Base-by-base conservation (phyloP, 192 early-diverging fungal species). In the Globomyces pollinis-pini region DNA sequence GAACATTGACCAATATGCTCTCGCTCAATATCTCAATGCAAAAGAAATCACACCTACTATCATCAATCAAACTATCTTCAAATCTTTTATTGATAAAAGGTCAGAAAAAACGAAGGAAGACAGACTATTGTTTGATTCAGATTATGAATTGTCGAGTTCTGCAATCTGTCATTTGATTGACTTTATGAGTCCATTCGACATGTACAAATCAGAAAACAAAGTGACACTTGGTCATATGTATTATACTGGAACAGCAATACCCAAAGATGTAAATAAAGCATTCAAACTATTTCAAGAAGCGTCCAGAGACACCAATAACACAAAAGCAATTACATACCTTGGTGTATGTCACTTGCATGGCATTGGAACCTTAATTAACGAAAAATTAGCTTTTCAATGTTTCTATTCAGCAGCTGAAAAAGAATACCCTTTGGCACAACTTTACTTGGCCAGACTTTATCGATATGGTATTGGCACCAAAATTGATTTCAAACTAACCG, bases 211-310 rank as follows among this genome's bases (percentile, higher is more conserved):
- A 7, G 21, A 26, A 3, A 24, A 52, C 21, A 34, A 36, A 34
- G 50, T 52, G 12, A 8, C 18, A 15, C n/a, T 52, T 32, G 50
- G 50, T 5, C n/a, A 7, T 16, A 7, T 52, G 50, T 24, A 52
- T 24, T 52, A 52, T 36, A 24, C n/a, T 24, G 50, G 50, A 6
- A 52, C n/a, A 36, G 15, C 15, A 15, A 33, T 67, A 11, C 31
- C 9, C 5, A n/a, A 59, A 49, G 45, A 68, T 30, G 30, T 13
- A 12, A 42, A 38, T 23, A 52, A 71, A 28, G 66, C 66, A 24
- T 13, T 66, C 21, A 29, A 68, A 16, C 58, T 24, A 31, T 65
- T 62, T 34, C 9, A n/a, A 26, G 12, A 59, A 35, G 36, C 54
- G 7, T 52, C 15, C 50, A 32, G 26, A 15, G 16, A 52, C 9